These are phyloP conservation scores for Cladosporium sp. DNA, from an alignment of 2,329 filamentous ascomycete genomes.

Conservation along the genomic window DNA sequence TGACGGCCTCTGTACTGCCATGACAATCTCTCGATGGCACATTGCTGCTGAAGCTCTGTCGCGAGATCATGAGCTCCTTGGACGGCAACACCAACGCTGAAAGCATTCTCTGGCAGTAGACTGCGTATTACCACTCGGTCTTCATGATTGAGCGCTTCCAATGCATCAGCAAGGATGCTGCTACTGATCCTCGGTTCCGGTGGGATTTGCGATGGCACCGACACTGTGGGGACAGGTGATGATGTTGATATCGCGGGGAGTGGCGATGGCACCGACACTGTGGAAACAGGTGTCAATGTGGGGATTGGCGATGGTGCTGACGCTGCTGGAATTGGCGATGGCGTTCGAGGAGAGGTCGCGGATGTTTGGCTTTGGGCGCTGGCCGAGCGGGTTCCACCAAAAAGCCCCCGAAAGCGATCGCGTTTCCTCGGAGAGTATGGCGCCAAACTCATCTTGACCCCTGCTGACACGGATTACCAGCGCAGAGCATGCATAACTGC, in stretches of 20 bases:
- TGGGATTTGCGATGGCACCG: no score
- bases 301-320: no score
- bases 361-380: neutral
- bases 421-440: neutral
- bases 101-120: neutral
- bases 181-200: neutral
- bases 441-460: neutral
- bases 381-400: neutral
- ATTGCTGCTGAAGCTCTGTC: neutral
- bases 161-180: conserved; percentile 11
- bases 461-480: neutral
- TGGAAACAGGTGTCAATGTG: no score
- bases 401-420: neutral
- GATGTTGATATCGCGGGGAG: no score
- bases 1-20: neutral
- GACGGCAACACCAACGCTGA: neutral
- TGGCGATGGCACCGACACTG: no score
- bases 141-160: neutral
- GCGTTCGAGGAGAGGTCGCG: neutral
- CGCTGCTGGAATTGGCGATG: neutral
- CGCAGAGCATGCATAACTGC: neutral
- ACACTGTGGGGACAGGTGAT: no score
- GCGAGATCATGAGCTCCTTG: neutral
- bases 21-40: conserved; percentile 7
- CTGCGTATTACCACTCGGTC: conserved; percentile 2